phyloP scores from a whole-genome alignment of 2,329 filamentous ascomycete genomes.

The Apiospora malaysiana region DNA sequence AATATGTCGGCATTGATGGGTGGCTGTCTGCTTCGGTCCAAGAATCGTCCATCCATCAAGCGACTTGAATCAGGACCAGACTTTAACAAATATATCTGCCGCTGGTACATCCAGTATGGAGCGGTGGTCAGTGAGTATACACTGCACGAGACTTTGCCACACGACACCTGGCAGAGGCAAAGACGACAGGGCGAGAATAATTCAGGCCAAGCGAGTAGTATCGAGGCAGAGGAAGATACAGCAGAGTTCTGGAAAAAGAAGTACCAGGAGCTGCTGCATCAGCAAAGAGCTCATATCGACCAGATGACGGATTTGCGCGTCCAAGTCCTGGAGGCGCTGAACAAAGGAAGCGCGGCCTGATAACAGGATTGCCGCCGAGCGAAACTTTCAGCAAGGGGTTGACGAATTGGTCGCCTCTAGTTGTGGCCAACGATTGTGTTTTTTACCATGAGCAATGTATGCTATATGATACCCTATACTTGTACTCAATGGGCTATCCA shows the following conservation, averaged over 20 bases:
- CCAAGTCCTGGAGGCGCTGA: slow-evolving; percentile 46
- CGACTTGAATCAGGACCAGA: slow-evolving; percentile 50
- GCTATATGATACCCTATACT: slow-evolving; percentile 6
- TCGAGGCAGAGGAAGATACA: slow-evolving; percentile 33
- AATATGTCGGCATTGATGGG: slow-evolving; percentile 65
- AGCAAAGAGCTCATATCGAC: slow-evolving; percentile 64
- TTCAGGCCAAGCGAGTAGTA: slow-evolving; percentile 27
- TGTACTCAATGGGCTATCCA: neutral
- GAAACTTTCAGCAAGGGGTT: neutral
- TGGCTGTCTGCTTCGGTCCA: slow-evolving; percentile 55
- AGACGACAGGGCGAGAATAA: slow-evolving; percentile 28
- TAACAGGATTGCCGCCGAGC: neutral
- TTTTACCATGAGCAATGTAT: slow-evolving; percentile 2
- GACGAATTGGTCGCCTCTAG: neutral
- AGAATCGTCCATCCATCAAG: slow-evolving; percentile 47
- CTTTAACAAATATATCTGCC: slow-evolving; percentile 54
- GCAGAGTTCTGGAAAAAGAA: slow-evolving; percentile 56
- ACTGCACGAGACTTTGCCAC: slow-evolving; percentile 55
- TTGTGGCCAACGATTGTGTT: neutral
- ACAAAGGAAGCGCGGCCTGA: slow-evolving; percentile 29
- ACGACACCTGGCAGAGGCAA: slow-evolving; percentile 47
- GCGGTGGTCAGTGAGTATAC: slow-evolving; percentile 57
- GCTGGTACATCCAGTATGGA: slow-evolving; percentile 63
- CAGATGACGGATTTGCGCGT: slow-evolving; percentile 52
- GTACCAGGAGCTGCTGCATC: slow-evolving; percentile 63